Conservation (phyloP, 805 yeast species). For the Zygosaccharomyces siamensis region DNA sequence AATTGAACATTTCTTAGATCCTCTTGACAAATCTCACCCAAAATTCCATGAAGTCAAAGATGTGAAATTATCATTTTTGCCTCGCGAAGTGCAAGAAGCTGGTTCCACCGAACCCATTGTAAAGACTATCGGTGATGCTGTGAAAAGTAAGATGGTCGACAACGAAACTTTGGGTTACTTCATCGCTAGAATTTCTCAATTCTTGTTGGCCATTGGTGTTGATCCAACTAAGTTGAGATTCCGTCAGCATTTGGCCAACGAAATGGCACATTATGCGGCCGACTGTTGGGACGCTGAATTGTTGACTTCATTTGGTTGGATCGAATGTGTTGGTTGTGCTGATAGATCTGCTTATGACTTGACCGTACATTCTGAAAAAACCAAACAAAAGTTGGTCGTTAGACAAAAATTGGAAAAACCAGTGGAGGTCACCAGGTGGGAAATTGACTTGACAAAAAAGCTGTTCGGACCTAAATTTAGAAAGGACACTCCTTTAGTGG, state of each 20-base stretch:
- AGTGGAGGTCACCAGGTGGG: conserved; percentile 71
- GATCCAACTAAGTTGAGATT: conserved; percentile 79
- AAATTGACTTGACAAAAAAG: conserved; percentile 86
- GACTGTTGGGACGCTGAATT: conserved; percentile 99
- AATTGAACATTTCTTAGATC: conserved; percentile 97
- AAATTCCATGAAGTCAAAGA: conserved; percentile 74
- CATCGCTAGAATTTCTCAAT: conserved; percentile 84
- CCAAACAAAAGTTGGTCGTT: conserved; percentile 91
- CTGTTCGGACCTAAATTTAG: conserved; percentile 97
- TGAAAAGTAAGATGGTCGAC: conserved; percentile 78
- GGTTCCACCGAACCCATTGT: conserved; percentile 69
- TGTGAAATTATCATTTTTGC: conserved; percentile 68
- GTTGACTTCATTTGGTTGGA: conserved; percentile 96
- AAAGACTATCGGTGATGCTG: conserved; percentile 86
- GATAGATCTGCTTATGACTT: conserved; percentile 98
- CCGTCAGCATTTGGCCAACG: conserved; percentile 98
- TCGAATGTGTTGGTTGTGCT: conserved; percentile 99
- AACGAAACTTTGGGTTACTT: conserved; percentile 97
- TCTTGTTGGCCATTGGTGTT: conserved; percentile 85
- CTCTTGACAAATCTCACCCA: conserved; percentile 76
- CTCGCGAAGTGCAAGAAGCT: conserved; percentile 80
- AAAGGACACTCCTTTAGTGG: conserved; percentile 92
- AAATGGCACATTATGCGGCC: conserved; percentile 99
- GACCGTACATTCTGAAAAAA: conserved; percentile 89
- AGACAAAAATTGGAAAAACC: conserved; percentile 88